A percentile compares a stretch with the other conserved stretches of the same genome.
phyloP scores from a whole-genome alignment of 202 grass and related monocot species.

The Schoenoplectus triqueter region DNA sequence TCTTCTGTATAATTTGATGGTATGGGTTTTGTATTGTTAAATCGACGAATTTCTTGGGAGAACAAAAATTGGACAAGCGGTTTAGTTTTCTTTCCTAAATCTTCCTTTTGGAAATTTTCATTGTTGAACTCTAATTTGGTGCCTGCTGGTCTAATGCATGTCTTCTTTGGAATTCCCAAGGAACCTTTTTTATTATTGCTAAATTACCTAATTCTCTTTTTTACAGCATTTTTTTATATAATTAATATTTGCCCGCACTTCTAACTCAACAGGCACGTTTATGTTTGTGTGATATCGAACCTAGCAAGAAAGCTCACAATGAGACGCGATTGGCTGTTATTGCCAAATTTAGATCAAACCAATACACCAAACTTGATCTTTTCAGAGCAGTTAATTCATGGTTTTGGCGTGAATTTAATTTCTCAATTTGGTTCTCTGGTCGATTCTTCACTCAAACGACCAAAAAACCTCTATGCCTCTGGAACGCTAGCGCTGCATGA shows the following conservation, averaged over 20 bases:
- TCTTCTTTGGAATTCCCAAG: not conserved
- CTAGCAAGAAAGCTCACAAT: slow-evolving; percentile 34
- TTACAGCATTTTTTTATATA: not conserved
- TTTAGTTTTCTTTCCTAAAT: not conserved
- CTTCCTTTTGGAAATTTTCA: not conserved
- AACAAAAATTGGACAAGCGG: not conserved
- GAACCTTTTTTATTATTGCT: slow-evolving; percentile 12
- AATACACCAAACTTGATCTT: slow-evolving; percentile 52
- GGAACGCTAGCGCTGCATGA: slow-evolving; percentile 62
- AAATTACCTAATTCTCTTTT: slow-evolving; percentile 5
- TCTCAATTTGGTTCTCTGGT: slow-evolving; percentile 62
- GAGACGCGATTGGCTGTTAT: slow-evolving; percentile 56
- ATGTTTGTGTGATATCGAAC: not conserved
- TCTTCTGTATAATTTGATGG: not conserved
- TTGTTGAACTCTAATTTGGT: not conserved
- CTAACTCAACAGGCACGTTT: slow-evolving; percentile 17
- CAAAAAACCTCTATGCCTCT: slow-evolving; percentile 59
- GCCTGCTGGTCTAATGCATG: not conserved
- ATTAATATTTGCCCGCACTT: slow-evolving; percentile 3
- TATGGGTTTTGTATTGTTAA: not conserved
- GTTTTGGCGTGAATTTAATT: slow-evolving; percentile 55
- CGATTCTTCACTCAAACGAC: slow-evolving; percentile 55
- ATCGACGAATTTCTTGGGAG: not conserved
- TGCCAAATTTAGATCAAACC: slow-evolving; percentile 58
- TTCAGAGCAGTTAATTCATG: slow-evolving; percentile 62